A percentile compares a stretch with the other conserved stretches of the same genome.
Evolutionary conservation across 352 stramenopile genomes (phyloP).

Genomic region (Phytophthora foliorum): DNA sequence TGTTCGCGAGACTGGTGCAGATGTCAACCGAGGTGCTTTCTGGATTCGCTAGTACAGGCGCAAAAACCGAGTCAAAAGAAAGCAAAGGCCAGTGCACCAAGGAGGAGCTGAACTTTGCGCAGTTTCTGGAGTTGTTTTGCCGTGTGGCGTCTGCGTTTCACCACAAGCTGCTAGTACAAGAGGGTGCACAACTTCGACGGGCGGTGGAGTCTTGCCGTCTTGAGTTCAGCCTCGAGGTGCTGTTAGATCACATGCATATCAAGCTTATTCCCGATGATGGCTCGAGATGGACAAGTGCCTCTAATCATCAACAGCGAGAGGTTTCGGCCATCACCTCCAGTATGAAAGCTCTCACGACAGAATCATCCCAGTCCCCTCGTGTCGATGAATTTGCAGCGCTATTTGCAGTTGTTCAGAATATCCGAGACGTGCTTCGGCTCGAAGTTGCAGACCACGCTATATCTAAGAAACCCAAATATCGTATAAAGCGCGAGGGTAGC

Average conservation of each 20-base stretch:
- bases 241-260: constrained; percentile 70
- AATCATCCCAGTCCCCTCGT: constrained; percentile 18
- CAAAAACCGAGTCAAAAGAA: constrained; percentile 18
- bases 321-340: not conserved
- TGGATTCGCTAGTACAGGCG: constrained; percentile 4
- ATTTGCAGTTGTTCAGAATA: constrained; percentile 37
- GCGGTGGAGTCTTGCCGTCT: constrained; percentile 66
- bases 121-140: constrained; percentile 78
- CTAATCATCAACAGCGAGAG: constrained; percentile 4
- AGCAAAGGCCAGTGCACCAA: not conserved
- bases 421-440: constrained; percentile 37
- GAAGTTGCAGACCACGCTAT: constrained; percentile 20
- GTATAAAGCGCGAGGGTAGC: constrained; percentile 33
- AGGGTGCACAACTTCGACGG: constrained; percentile 62
- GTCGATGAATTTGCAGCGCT: constrained; percentile 28
- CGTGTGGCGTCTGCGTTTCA: constrained; percentile 66
- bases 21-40: constrained; percentile 21
- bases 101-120: constrained; percentile 53
- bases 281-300: not conserved
- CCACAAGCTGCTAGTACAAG: constrained; percentile 48
- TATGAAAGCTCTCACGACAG: not conserved
- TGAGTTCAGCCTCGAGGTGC: constrained; percentile 70
- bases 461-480: constrained; percentile 27
- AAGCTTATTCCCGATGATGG: constrained; percentile 35
- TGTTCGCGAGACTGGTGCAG: not conserved